Evolutionary conservation across 2,329 filamentous ascomycete genomes (phyloP).

Genomic region (Pyrenophora seminiperda): DNA sequence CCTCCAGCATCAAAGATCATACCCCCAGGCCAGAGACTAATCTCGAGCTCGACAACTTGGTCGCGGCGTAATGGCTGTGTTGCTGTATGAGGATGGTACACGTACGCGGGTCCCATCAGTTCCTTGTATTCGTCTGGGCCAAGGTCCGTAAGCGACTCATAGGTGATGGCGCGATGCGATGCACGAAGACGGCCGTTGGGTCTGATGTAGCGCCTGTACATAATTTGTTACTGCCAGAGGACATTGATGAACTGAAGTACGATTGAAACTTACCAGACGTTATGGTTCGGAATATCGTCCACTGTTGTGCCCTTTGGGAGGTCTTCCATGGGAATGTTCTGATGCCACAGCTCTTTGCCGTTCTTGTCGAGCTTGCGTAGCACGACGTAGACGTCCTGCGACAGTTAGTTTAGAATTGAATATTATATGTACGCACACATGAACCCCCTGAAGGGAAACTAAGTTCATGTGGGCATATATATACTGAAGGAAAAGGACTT

Average conservation of each 20-base stretch:
- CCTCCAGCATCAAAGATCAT: conserved; percentile 13
- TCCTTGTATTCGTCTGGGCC: background rate
- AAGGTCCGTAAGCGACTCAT: too few relatives aligned
- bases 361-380: conserved; percentile 26
- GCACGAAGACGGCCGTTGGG: conserved; percentile 20
- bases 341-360: conserved; percentile 48
- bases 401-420: too few relatives aligned
- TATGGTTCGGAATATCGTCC: too few relatives aligned
- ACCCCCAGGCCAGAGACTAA: conserved; percentile 10
- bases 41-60: conserved; percentile 2
- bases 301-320: background rate
- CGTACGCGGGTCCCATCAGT: background rate
- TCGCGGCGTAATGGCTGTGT: background rate
- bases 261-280: too few relatives aligned
- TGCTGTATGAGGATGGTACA: background rate
- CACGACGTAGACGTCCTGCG: conserved; percentile 14
- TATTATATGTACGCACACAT: too few relatives aligned
- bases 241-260: too few relatives aligned
- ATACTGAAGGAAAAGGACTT: too few relatives aligned
- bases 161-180: background rate
- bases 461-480: too few relatives aligned
- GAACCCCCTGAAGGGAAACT: too few relatives aligned
- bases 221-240: too few relatives aligned
- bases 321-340: conserved; percentile 48
- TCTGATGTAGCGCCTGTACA: conserved; percentile 12